Base-by-base conservation (phyloP, 352 stramenopile species). In the Phytopythium litorale region DNA sequence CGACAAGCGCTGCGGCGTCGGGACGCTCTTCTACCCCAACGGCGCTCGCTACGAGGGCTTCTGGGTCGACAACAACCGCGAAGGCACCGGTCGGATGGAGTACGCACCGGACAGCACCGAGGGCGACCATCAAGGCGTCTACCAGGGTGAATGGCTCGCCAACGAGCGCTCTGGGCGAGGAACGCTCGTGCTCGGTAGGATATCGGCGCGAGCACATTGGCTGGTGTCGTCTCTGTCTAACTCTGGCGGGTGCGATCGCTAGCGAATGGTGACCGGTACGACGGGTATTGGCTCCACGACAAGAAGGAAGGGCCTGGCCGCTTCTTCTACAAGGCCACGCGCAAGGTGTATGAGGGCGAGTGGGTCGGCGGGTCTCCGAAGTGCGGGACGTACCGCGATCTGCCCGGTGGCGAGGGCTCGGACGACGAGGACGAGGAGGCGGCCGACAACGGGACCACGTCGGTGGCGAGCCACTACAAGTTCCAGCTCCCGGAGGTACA, bases 341-440 rank as follows among this genome's bases (percentile, higher is more conserved):
- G 78, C 53, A 94, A 94, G 56, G 73, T 93, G 51, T 97, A 97
- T 72, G 84, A 96, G 71, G 91, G 88, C 37, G 87, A 97, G 66
- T 98, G 91, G 91, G 81, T 88, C 16, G 78, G 88, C 35, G 89
- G 72, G 21, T 70, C 76, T 0, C 83, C 90, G 0, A 79, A 89
- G 46, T 97, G 88, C 59, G 90, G 90, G 3, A 87, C 72, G 4
- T 91, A 89, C 63, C 66, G 75, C 56, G 73, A 88, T 60, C 66
- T 74, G 49, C 57, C 67, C 1, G 66, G 72, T 45, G 65, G 66
- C 37, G 73, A 84, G 32, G 58, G 69, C 19, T 67, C 76, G 12
- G 62, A 71, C 15, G 70, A 78, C 13, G 56, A 60, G 23, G 43
- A 49, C 19, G 46, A 55, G 15, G 65, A 65, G 42, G 48, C 45